Base-by-base conservation (phyloP, 345 rosid genomes). In the Eutrema yunnanense region DNA sequence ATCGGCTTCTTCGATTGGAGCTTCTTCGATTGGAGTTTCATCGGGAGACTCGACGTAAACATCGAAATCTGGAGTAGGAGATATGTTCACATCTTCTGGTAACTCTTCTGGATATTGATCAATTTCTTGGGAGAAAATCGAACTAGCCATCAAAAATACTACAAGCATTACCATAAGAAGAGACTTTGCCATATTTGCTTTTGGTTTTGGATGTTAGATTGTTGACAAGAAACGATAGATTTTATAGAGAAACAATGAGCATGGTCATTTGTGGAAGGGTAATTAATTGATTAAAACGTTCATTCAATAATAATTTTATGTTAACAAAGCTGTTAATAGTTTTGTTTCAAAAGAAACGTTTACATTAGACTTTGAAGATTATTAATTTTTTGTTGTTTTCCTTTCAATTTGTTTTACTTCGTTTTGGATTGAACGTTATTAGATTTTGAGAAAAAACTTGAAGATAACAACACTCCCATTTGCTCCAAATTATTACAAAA, bases 161-260 rank as follows among this genome's bases (percentile, higher is more conserved):
- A 19, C 22, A 19, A 19, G 22, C 1, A 19, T 19, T 52, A 74
- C 12, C n/a, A 67, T 51, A 34, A 42, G 6, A 51, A 51, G 29
- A 42, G 57, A 67, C 36, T 68, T 68, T 43, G 68, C 55, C 78
- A 59, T 67, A 27, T 60, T 67, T 59, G 62, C 6, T 73, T 65
- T 65, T 57, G 3, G 13, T 51, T 16, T 62, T 48, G 6, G 34
- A 55, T 57, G 43, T 73, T 8, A 37, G 43, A 56, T 55, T 37
- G 11, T 22, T 37, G 42, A 56, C 42, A 29, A 37, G 6, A 30
- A 48, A 44, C 13, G 3, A 52, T 4, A 34, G 2, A 6, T 30
- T 16, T 69, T 62, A 72, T 63, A 63, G n/a, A 6, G 4, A 3
- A 70, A 32, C 3, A 32, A 47, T 9, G 9, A 29, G 1, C 9